phyloP scores from a whole-genome alignment of 352 stramenopile species.

The Pythium biforme region DNA sequence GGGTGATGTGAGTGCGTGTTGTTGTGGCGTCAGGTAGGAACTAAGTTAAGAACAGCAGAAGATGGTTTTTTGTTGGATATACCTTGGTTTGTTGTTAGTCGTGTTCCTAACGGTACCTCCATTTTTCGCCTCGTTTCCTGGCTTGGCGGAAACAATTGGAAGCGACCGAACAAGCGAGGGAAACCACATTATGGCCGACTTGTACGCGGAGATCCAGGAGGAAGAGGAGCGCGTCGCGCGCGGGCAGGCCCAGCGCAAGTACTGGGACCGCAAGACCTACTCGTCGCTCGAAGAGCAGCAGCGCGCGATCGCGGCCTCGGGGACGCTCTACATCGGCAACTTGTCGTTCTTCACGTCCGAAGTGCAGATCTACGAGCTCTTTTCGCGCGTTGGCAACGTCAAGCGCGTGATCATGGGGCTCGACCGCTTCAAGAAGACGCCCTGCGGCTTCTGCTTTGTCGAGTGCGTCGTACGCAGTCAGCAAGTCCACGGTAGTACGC shows the following conservation, averaged over 20 bases:
- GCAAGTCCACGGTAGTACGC: too few relatives aligned
- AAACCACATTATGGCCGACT: slow-evolving; percentile 44
- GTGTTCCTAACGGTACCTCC: background rate
- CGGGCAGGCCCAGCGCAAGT: slow-evolving; percentile 74
- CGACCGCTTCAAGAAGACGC: slow-evolving; percentile 94
- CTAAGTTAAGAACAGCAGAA: slow-evolving; percentile 22
- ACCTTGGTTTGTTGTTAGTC: background rate
- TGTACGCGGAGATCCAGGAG: slow-evolving; percentile 58
- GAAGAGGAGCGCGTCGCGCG: slow-evolving; percentile 70
- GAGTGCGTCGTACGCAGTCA: slow-evolving; percentile 76
- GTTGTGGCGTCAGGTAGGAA: slow-evolving; percentile 7
- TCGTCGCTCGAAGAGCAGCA: slow-evolving; percentile 92
- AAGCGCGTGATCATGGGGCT: slow-evolving; percentile 95
- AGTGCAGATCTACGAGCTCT: slow-evolving; percentile 94
- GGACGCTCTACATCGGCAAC: slow-evolving; percentile 97
- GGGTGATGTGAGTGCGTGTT: background rate
- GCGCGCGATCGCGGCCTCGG: slow-evolving; percentile 85
- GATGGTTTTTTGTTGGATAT: background rate
- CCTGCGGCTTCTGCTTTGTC: slow-evolving; percentile 98
- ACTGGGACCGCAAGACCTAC: slow-evolving; percentile 96
- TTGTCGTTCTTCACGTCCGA: slow-evolving; percentile 97
- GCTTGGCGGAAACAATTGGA: background rate
- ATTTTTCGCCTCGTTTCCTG: background rate
- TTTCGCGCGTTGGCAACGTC: slow-evolving; percentile 92
- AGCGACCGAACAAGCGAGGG: background rate